These are phyloP conservation scores for Carnegiea gigantea DNA, from an alignment of 179 eudicot genomes.

Conservation along the genomic window DNA sequence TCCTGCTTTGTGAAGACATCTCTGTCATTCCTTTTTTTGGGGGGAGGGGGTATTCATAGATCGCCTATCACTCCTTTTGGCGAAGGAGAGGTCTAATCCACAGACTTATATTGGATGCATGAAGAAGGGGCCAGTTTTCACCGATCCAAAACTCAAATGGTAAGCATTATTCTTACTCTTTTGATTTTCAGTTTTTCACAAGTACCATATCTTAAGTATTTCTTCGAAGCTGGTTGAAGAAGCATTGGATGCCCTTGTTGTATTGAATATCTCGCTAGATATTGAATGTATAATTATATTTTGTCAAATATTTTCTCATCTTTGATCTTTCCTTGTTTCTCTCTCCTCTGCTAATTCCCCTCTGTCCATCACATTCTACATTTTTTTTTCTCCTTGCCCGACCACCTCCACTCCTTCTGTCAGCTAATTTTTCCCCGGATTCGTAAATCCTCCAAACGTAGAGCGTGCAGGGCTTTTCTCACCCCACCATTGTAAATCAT, in stretches of 20 bases:
- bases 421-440: not conserved
- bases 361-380: not conserved
- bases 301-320: not conserved
- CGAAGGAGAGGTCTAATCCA: conserved; percentile 80
- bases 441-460: too few relatives aligned
- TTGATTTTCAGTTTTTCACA: conserved; percentile 1
- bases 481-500: too few relatives aligned
- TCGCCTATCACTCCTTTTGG: conserved; percentile 89
- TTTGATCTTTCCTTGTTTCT: too few relatives aligned
- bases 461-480: too few relatives aligned
- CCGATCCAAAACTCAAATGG: conserved; percentile 90
- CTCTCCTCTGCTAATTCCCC: too few relatives aligned
- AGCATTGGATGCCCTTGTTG: not conserved
- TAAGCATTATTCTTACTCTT: conserved; percentile 28
- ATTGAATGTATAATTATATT: too few relatives aligned
- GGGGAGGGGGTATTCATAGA: conserved; percentile 39
- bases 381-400: not conserved
- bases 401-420: not conserved
- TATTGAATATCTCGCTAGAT: not conserved
- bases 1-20: conserved; percentile 6
- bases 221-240: not conserved
- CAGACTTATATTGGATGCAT: conserved; percentile 96
- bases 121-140: conserved; percentile 97
- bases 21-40: conserved; percentile 7
- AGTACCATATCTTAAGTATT: not conserved